Evolutionary conservation across 2,329 filamentous ascomycete species (phyloP), one percentile per base, ranked within the genome.

Genomic region (Talaromyces sp.): DNA sequence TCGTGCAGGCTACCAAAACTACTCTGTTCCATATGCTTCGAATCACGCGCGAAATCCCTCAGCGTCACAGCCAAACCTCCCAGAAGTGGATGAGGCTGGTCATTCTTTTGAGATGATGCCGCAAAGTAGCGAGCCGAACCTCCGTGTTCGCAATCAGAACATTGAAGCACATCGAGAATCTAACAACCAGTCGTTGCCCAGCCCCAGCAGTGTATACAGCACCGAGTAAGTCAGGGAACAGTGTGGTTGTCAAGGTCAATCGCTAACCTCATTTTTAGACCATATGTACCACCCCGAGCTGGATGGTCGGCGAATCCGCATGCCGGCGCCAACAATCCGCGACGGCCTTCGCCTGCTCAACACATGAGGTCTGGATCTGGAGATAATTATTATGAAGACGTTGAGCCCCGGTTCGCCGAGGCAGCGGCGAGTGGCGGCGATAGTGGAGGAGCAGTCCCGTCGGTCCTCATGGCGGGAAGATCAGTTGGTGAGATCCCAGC

Each of bases 381-480:
- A 19, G 74, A 80, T 51, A 77, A 84, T 64, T 98, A 98, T 77
- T 96, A 96, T 71, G 95, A 98, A 81, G 93, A 98, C 73, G 86
- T 96, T 13, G 92, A 96, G 66, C 92, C 93, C 52, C 90, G 88
- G 61, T 98, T 97, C 70, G 89, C 87, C 36, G 83, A 85, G 61
- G n/a, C 68, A 71, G 59, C 71, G 73, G 47, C 67, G 70, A 55
- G 66, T 65, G 33, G 27, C 62, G 66, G 57, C 64, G 54, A 11
- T n/a, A 66, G 61, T 62, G 69, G 65, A 65, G 65, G 63, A 42
- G 69, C 63, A 49, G 64, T 74, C 58, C 77, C 72, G n/a, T 64
- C 75, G 44, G 70, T 71, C 55, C 66, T 79, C 57, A 74, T 73
- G 9, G 75, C 78, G 49, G 77, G 60, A 56, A 58, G 77, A 63